Conservation (phyloP, 305 asterid species). For the Rubia peregrina region DNA sequence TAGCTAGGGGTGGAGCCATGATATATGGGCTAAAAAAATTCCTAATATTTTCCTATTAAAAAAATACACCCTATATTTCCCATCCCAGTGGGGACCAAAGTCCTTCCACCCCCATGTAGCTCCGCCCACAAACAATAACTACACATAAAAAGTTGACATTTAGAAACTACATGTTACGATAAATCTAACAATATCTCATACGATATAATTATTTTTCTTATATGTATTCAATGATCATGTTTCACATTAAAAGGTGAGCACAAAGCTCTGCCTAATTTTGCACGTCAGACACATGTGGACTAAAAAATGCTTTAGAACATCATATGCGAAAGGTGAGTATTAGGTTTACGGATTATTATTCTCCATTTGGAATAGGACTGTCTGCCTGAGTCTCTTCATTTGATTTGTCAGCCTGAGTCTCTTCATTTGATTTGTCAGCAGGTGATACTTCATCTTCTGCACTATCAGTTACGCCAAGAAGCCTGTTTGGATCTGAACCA, state of each 20-base stretch:
- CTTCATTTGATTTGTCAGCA: constrained; percentile 27
- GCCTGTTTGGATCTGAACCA: constrained; percentile 30
- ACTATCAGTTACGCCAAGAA: constrained; percentile 24
- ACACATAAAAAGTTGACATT: too few relatives aligned
- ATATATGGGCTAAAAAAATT: too few relatives aligned
- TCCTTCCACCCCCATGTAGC: too few relatives aligned
- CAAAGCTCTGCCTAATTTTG: background rate
- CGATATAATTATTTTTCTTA: too few relatives aligned
- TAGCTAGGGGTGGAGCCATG: too few relatives aligned
- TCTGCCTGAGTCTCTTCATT: constrained; percentile 14
- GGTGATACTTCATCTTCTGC: constrained; percentile 24
- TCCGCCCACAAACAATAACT: too few relatives aligned
- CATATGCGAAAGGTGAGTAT: background rate
- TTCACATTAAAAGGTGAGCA: background rate
- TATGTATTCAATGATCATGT: background rate
- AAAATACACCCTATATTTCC: too few relatives aligned
- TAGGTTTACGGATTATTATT: constrained; percentile 17
- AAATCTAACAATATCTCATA: too few relatives aligned
- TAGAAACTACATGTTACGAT: too few relatives aligned
- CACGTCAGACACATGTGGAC: background rate
- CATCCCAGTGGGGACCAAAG: too few relatives aligned
- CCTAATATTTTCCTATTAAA: too few relatives aligned
- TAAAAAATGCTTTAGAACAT: background rate
- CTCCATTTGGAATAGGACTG: constrained; percentile 24
- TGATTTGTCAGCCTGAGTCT: constrained; percentile 18